phyloP scores from a whole-genome alignment of 2,329 filamentous ascomycete species.

The Anisogramma anomala region DNA sequence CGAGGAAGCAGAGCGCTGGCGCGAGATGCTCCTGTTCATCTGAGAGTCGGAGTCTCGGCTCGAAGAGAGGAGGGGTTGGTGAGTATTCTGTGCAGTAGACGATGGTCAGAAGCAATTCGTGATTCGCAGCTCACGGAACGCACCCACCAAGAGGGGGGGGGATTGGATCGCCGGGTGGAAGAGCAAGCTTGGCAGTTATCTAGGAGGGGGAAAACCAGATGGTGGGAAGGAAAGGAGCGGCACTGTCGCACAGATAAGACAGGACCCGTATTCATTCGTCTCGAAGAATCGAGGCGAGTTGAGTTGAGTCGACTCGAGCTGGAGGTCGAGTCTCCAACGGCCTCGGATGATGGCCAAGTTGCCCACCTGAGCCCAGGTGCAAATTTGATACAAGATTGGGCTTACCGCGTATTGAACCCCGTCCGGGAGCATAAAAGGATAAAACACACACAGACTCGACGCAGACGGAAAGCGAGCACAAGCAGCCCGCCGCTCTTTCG shows the following conservation, averaged over 20 bases:
- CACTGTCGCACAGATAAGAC: background rate
- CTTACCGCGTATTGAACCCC: background rate
- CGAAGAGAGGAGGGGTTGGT: slow-evolving; percentile 2
- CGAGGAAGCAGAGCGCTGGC: slow-evolving; percentile 16
- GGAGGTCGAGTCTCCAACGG: background rate
- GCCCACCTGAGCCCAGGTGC: too few relatives aligned
- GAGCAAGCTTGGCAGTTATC: too few relatives aligned
- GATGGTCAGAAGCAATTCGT: slow-evolving; percentile 2
- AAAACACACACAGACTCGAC: background rate
- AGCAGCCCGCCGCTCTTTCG: background rate
- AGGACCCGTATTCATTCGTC: background rate
- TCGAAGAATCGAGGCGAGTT: background rate
- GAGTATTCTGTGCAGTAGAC: slow-evolving; percentile 1
- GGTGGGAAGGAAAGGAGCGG: too few relatives aligned
- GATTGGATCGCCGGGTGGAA: too few relatives aligned
- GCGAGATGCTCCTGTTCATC: slow-evolving; percentile 15
- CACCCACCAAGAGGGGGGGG: too few relatives aligned
- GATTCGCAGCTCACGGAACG: too few relatives aligned
- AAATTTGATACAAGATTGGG: background rate
- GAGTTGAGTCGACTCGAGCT: background rate
- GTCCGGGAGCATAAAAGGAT: background rate
- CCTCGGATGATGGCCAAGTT: too few relatives aligned
- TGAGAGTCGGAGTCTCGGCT: slow-evolving; percentile 7
- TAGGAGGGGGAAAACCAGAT: too few relatives aligned
- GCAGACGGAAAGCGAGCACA: background rate